A percentile compares a stretch with the other conserved stretches of the same genome.
phyloP scores from a whole-genome alignment of 1,284 basidiomycete species.

The Quambalaria eucalypti region DNA sequence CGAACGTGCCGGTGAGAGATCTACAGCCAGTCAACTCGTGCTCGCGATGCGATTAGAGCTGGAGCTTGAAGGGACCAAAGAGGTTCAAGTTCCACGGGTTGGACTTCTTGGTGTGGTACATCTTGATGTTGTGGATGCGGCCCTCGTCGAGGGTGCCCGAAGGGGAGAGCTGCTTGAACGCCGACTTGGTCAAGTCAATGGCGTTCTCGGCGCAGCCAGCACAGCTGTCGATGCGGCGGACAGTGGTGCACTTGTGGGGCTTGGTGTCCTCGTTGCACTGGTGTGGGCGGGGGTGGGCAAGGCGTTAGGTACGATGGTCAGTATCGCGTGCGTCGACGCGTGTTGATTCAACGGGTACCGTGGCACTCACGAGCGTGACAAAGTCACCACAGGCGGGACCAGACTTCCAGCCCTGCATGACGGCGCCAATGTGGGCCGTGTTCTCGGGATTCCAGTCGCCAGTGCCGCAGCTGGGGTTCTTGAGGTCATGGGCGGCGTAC shows the following conservation, averaged over 20 bases:
- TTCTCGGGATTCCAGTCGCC: constrained; percentile 35
- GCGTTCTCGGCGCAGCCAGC: constrained; percentile 31
- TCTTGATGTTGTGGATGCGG: constrained; percentile 24
- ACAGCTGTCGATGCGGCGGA: constrained; percentile 42
- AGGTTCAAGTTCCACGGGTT: constrained; percentile 34
- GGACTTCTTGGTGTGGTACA: constrained; percentile 22
- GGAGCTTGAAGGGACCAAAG: constrained; percentile 29
- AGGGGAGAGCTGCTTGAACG: constrained; percentile 34
- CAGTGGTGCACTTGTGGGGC: constrained; percentile 17
- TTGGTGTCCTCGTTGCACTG: constrained; percentile 31
- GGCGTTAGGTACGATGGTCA: too few species aligned
- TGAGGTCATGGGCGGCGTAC: constrained; percentile 38
- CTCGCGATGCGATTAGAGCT: neutral
- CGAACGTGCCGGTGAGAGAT: too few species aligned
- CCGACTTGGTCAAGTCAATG: constrained; percentile 39
- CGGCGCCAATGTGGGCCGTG: constrained; percentile 36
- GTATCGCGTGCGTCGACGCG: neutral
- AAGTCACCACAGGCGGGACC: constrained; percentile 41
- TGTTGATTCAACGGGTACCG: too few species aligned
- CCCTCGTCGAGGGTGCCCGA: constrained; percentile 32
- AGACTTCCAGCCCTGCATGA: constrained; percentile 21
- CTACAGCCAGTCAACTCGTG: too few species aligned
- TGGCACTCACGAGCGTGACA: too few species aligned
- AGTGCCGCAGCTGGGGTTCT: constrained; percentile 36
- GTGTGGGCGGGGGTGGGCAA: too few species aligned